Conservation (phyloP, 306 rosid genomes). For the Ormosia emarginata region DNA sequence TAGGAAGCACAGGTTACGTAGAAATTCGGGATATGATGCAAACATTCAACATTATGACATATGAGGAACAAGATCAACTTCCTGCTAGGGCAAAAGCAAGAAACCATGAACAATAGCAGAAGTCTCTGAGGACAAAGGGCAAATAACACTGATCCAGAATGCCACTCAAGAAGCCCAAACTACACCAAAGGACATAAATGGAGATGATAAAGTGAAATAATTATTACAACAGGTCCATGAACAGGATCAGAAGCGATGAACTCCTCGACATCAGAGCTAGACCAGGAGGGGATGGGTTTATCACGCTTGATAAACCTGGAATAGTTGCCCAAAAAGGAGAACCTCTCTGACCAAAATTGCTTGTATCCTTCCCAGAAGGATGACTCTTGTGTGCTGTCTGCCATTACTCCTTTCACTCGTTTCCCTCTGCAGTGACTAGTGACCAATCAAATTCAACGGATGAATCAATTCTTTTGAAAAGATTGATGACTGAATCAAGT, state of each 20-base stretch:
- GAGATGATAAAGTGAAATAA: not conserved
- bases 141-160: not conserved
- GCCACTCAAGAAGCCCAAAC: not conserved
- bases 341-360: constrained; percentile 67
- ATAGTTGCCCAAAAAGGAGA: constrained; percentile 56
- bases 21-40: not conserved
- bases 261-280: constrained; percentile 58
- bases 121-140: not conserved
- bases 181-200: not conserved
- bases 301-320: constrained; percentile 54
- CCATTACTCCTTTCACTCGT: constrained; percentile 33
- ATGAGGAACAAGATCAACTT: not conserved
- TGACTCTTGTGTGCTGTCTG: constrained; percentile 25
- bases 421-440: not conserved
- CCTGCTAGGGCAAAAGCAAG: not conserved
- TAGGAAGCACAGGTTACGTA: not conserved
- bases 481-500: not conserved
- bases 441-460: not conserved
- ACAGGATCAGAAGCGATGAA: constrained; percentile 78
- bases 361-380: constrained; percentile 60
- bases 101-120: not conserved
- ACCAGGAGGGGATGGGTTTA: constrained; percentile 63
- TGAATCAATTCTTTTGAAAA: not conserved
- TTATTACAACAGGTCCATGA: constrained; percentile 63
- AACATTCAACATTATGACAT: not conserved